Evolutionary conservation across 192 early-diverging fungal species (phyloP), one percentile per base, ranked within the genome.

Genomic region (Rhizoclosmatium globosum): DNA sequence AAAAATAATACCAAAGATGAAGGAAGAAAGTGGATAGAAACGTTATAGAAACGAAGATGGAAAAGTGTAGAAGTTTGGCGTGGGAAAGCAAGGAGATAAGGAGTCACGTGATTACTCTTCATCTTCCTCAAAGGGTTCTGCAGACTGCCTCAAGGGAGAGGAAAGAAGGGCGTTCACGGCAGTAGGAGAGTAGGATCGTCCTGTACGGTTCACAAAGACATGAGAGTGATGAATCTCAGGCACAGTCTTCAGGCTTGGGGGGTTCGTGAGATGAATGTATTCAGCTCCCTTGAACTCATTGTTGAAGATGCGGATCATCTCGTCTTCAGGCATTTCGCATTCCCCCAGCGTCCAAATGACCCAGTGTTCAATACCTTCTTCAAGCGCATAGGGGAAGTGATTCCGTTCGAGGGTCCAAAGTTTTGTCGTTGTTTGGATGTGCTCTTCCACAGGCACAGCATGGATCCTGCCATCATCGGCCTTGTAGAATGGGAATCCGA

Each of bases 351-450:
- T 76, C 64, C 65, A 64, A 13, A 67, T n/a, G 31, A 68, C 65
- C 64, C 74, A 76, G 11, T 61, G 71, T 38, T 64, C 60, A 4
- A 60, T 64, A 44, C 71, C 73, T 74, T 78, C 79, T 80, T 85
- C 73, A 81, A 47, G 2, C 77, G 79, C 46, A 79, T 72, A 72
- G 11, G 71, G 71, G 39, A 72, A 72, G 19, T n/a, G 57, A 43
- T 72, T 72, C 3, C 2, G 47, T 9, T 19, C 42, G 11, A 72
- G 71, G 17, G 58, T 31, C 71, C 53, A 56, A 41, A 38, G 17
- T 9, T 38, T 69, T 65, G 31, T 15, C 47, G 68, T 42, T 11
- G 64, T 31, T n/a, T 56, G 11, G 17, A 46, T 59, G 50, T 17
- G n/a, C 11, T 42, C 19, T 9, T 58, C 9, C n/a, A 11, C 11